phyloP scores from a whole-genome alignment of 1,284 basidiomycete genomes.

The Fereydounia khargensis region DNA sequence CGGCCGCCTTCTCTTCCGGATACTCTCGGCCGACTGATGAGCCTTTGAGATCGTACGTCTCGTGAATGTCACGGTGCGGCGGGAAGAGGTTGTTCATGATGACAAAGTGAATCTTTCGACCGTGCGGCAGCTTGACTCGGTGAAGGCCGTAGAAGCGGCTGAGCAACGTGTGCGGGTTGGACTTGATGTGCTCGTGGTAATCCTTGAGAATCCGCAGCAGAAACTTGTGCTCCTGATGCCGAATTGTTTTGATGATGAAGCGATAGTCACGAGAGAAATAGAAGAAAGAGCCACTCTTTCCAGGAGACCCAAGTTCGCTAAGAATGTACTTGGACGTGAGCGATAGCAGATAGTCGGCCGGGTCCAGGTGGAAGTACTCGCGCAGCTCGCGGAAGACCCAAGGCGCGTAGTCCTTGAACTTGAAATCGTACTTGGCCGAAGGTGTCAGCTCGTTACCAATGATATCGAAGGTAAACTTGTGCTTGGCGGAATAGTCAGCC shows the following conservation, averaged over 20 bases:
- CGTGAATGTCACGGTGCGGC: constrained; percentile 93
- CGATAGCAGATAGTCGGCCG: constrained; percentile 92
- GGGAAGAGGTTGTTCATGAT: constrained; percentile 99
- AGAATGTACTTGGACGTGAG: constrained; percentile 96
- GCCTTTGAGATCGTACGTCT: constrained; percentile 96
- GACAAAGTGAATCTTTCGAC: constrained; percentile 95
- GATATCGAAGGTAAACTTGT: constrained; percentile 97
- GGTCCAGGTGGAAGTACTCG: constrained; percentile 91
- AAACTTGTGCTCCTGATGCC: constrained; percentile 90
- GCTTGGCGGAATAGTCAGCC: constrained; percentile 82
- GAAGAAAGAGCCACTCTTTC: constrained; percentile 97
- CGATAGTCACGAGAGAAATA: constrained; percentile 98
- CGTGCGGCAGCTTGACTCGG: constrained; percentile 89
- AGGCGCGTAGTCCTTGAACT: constrained; percentile 98
- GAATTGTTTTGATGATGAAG: constrained; percentile 99
- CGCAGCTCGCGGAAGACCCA: constrained; percentile 95
- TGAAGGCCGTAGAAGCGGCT: constrained; percentile 95
- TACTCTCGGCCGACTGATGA: constrained; percentile 86
- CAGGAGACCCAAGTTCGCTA: constrained; percentile 95
- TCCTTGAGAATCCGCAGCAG: constrained; percentile 77
- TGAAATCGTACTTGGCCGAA: constrained; percentile 93
- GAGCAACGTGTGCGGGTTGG: constrained; percentile 89
- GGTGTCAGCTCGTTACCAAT: constrained; percentile 96
- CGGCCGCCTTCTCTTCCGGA: constrained; percentile 75
- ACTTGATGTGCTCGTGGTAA: constrained; percentile 83